Conservation (phyloP, 2,329 filamentous ascomycete genomes). For the Westerdykella aurantiaca region DNA sequence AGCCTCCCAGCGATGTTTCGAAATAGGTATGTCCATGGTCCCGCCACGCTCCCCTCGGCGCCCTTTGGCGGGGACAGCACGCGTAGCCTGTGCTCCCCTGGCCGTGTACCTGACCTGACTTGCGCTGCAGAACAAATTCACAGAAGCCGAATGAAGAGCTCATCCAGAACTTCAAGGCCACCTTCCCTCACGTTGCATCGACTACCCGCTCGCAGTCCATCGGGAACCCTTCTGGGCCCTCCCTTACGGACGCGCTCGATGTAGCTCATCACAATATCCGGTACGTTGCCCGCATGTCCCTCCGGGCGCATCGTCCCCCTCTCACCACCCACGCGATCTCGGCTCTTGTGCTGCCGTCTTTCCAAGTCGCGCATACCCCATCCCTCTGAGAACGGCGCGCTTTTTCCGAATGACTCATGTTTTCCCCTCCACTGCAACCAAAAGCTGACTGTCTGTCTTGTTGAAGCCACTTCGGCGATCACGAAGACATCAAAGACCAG, state of each 20-base stretch:
- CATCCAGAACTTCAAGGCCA: conserved; percentile 75
- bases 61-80: conserved; percentile 1
- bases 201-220: conserved; percentile 40
- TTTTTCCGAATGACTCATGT: too few relatives aligned
- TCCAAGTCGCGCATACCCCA: background rate
- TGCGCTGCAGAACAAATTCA: conserved; percentile 58
- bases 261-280: conserved; percentile 37
- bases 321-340: background rate
- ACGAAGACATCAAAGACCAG: conserved; percentile 61
- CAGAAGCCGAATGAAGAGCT: conserved; percentile 84
- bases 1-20: conserved; percentile 42
- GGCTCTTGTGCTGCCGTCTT: background rate
- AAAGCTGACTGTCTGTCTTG: conserved; percentile 3
- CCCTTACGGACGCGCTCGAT: conserved; percentile 45
- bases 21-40: conserved; percentile 38
- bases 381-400: too few relatives aligned
- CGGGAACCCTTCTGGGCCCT: conserved; percentile 38
- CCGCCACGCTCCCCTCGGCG: conserved; percentile 1
- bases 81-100: too few relatives aligned
- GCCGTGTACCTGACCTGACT: conserved; percentile 17
- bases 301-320: conserved; percentile 8
- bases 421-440: too few relatives aligned
- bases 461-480: conserved; percentile 42
- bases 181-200: conserved; percentile 64
- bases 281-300: conserved; percentile 32